phyloP scores from a whole-genome alignment of 331 rosid species.

The Spiraea crenata region DNA sequence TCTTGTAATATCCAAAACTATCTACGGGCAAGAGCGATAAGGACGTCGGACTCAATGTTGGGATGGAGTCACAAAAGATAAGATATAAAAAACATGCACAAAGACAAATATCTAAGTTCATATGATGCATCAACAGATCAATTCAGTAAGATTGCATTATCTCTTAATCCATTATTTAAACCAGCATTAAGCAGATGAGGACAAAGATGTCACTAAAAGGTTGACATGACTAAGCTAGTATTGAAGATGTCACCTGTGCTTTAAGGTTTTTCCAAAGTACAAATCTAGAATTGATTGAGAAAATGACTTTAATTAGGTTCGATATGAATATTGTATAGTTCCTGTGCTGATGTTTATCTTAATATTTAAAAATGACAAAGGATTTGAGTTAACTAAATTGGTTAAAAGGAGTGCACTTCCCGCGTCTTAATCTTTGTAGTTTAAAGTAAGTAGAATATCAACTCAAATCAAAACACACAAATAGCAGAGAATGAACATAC shows the following conservation, averaged over 20 bases:
- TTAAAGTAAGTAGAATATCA: no score
- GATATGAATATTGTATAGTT: no score
- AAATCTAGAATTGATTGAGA: background rate
- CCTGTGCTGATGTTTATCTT: no score
- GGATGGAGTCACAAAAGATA: conserved; percentile 1
- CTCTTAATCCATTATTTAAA: background rate
- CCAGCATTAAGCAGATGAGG: conserved; percentile 29
- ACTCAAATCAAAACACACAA: no score
- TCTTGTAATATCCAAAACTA: no score
- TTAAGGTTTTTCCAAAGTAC: conserved; percentile 5
- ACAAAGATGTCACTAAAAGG: conserved; percentile 26
- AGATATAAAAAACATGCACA: conserved; percentile 19
- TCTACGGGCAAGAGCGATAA: no score
- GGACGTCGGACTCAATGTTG: background rate
- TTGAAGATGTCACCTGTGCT: conserved; percentile 13
- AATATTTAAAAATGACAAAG: no score
- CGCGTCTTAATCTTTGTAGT: no score
- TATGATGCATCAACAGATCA: conserved; percentile 20
- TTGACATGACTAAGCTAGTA: conserved; percentile 3
- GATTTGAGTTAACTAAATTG: no score
- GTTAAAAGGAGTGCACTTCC: no score
- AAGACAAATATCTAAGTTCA: conserved; percentile 45
- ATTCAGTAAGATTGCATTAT: conserved; percentile 22
- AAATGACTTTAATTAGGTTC: background rate
- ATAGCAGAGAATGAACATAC: background rate